These are phyloP conservation scores for Parmelia sp. DNA, from an alignment of 495 filamentous ascomycete species.

Conservation along the genomic window DNA sequence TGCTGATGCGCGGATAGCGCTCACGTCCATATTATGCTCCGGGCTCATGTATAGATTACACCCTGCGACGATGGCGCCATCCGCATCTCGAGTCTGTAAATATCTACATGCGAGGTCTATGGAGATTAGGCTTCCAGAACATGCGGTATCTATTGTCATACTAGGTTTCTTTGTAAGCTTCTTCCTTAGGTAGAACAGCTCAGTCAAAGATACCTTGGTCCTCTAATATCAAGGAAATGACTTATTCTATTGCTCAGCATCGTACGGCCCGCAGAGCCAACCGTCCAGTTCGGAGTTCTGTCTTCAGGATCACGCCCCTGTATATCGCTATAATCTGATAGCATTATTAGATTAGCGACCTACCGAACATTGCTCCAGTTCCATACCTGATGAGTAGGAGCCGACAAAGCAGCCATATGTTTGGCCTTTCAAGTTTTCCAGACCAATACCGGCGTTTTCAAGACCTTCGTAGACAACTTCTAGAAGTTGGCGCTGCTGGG, in stretches of 20 bases:
- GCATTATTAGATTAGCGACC: no score
- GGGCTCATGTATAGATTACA: conserved; percentile 39
- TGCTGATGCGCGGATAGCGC: conserved; percentile 24
- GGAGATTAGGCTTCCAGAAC: conserved; percentile 15
- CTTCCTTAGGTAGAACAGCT: no score
- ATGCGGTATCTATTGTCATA: conserved; percentile 32
- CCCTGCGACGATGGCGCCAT: conserved; percentile 45
- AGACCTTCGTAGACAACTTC: conserved; percentile 44
- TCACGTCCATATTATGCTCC: conserved; percentile 15
- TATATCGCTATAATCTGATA: conserved; percentile 30
- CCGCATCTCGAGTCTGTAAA: conserved; percentile 25
- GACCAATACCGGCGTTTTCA: conserved; percentile 28
- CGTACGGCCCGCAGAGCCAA: conserved; percentile 26
- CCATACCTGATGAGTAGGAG: conserved; percentile 7
- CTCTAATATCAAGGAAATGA: conserved; percentile 34
- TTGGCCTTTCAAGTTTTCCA: conserved; percentile 17
- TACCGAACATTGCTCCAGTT: no score
- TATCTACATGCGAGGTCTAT: conserved; percentile 22
- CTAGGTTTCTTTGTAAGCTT: no score
- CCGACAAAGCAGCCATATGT: conserved; percentile 19
- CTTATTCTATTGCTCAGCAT: conserved; percentile 34
- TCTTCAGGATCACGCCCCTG: conserved; percentile 32
- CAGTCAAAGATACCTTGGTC: conserved; percentile 2
- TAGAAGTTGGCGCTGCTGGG: no score
- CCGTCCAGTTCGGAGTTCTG: conserved; percentile 14